A percentile compares a stretch with the other conserved stretches of the same genome.
phyloP scores from a whole-genome alignment of 345 rosid species.

The Salix purpurea region DNA sequence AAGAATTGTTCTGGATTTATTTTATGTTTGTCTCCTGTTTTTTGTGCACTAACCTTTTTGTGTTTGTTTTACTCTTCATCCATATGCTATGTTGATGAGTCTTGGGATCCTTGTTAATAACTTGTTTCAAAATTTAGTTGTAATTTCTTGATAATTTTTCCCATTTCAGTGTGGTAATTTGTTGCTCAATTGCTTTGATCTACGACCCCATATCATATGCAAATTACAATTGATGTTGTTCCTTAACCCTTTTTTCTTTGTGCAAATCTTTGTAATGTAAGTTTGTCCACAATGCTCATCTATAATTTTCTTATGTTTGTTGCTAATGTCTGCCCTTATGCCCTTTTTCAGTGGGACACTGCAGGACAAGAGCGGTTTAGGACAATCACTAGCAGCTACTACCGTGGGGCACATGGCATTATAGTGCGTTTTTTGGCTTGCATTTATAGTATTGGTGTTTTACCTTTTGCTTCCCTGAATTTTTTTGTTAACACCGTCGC shows the following conservation, averaged over 20 bases:
- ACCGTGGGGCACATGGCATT: slow-evolving; percentile 96
- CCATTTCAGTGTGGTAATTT: background rate
- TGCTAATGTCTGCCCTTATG: background rate
- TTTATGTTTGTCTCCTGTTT: background rate
- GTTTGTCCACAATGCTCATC: background rate
- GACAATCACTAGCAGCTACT: slow-evolving; percentile 94
- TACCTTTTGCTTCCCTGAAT: background rate
- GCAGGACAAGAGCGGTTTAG: slow-evolving; percentile 97
- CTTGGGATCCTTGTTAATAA: background rate
- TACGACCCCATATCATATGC: background rate
- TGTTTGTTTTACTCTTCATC: background rate
- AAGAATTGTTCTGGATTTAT: background rate
- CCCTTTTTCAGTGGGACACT: slow-evolving; percentile 75
- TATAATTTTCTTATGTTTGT: background rate
- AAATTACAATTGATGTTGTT: background rate
- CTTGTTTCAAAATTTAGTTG: background rate
- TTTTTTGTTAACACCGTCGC: background rate
- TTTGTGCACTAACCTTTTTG: background rate
- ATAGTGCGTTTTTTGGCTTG: slow-evolving; percentile 42
- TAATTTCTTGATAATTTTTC: background rate
- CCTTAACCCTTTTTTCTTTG: background rate
- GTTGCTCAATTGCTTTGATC: background rate
- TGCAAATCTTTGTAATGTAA: background rate
- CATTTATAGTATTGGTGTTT: background rate
- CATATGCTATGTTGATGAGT: background rate